Percentiles rank a stretch among this genome's conserved stretches.
These are phyloP conservation scores for Corchorus olitorius DNA, from an alignment of 345 rosid genomes.

Conservation along the genomic window DNA sequence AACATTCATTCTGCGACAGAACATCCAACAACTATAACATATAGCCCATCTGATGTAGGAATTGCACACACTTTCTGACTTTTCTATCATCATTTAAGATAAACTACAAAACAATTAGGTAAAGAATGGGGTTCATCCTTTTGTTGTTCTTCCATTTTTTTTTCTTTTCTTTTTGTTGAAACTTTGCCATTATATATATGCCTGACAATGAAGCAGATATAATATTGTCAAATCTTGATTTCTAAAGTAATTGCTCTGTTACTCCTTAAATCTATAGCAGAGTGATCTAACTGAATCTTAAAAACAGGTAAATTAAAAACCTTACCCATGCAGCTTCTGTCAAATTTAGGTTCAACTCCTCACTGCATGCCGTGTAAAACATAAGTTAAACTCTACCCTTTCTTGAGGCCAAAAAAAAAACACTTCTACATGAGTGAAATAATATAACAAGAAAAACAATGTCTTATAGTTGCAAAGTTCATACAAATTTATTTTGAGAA, in stretches of 20 bases:
- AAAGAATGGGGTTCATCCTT: not conserved
- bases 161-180: not conserved
- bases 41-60: not conserved
- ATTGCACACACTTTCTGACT: not conserved
- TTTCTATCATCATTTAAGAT: conserved; percentile 1
- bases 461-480: not conserved
- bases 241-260: not conserved
- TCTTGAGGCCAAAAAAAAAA: no score
- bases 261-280: conserved; percentile 10
- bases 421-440: not conserved
- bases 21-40: not conserved
- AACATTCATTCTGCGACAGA: not conserved
- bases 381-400: conserved; percentile 13
- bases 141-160: no score
- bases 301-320: conserved; percentile 10
- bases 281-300: conserved; percentile 6
- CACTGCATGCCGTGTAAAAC: conserved; percentile 54
- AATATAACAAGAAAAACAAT: conserved; percentile 13
- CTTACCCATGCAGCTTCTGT: conserved; percentile 98
- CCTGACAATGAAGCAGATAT: not conserved
- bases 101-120: not conserved
- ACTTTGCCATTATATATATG: not conserved
- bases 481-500: not conserved
- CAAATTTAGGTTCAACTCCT: conserved; percentile 80
- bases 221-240: not conserved